These are phyloP conservation scores for Coemansia sp. DNA, from an alignment of 192 early-diverging fungal genomes.

Conservation along the genomic window DNA sequence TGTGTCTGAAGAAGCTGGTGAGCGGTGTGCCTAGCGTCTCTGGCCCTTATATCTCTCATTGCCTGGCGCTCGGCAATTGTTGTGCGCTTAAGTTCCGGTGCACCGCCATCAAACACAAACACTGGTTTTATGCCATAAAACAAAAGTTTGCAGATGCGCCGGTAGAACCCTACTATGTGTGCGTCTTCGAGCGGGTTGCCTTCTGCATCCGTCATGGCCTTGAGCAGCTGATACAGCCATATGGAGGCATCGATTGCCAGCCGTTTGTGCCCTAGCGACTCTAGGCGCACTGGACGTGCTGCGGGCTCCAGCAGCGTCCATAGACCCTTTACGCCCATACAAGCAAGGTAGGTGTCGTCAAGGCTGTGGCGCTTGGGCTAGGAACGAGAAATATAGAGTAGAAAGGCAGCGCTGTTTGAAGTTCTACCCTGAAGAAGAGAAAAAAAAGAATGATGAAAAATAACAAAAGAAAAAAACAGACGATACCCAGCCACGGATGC, in stretches of 20 bases:
- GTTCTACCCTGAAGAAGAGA: not conserved
- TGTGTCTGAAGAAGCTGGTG: conserved; percentile 80
- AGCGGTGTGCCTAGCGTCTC: conserved; percentile 70
- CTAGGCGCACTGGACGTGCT: conserved; percentile 75
- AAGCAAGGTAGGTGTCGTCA: not conserved
- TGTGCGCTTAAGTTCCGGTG: conserved; percentile 78
- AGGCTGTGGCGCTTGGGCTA: not conserved
- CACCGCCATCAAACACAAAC: conserved; percentile 96
- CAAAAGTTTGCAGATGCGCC: conserved; percentile 91
- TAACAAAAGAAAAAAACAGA: not conserved
- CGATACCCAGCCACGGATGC: not conserved
- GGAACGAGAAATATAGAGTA: not conserved
- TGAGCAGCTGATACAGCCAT: conserved; percentile 97
- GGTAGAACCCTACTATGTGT: conserved; percentile 91
- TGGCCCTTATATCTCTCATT: conserved; percentile 32
- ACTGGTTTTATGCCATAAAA: conserved; percentile 88
- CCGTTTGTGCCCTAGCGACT: conserved; percentile 69
- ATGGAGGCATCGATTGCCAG: conserved; percentile 95
- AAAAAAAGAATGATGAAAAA: not conserved
- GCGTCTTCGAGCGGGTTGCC: conserved; percentile 81
- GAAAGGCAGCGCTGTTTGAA: not conserved
- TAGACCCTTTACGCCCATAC: conserved; percentile 93
- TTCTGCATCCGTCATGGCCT: conserved; percentile 87
- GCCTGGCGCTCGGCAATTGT: conserved; percentile 50
- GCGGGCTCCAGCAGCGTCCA: conserved; percentile 85